A percentile compares a stretch with the other conserved stretches of the same genome.
phyloP scores from a whole-genome alignment of 139 green algal genomes.

The Micractinium sp. region DNA sequence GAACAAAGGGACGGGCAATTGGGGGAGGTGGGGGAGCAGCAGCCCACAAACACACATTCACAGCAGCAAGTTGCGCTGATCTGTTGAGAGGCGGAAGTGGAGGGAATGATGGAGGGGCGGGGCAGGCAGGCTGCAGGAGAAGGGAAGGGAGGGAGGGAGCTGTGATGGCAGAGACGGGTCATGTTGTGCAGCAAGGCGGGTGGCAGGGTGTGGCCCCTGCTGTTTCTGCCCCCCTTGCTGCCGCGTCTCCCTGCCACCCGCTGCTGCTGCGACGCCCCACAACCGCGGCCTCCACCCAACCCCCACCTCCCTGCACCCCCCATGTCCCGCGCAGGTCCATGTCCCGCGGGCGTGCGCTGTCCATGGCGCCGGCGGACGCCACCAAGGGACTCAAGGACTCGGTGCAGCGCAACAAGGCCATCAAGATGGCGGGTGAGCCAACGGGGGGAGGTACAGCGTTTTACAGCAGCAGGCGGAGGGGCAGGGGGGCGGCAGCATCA shows the following conservation, averaged over 20 bases:
- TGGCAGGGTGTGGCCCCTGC: neutral
- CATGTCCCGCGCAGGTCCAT: conserved; percentile 65
- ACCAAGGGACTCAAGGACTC: conserved; percentile 83
- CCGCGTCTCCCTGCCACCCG: neutral
- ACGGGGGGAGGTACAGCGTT: neutral
- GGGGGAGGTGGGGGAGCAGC: neutral
- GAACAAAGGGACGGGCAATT: neutral
- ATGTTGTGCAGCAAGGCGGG: too few relatives aligned
- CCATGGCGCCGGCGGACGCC: conserved; percentile 55
- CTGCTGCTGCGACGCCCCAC: neutral
- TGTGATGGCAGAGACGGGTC: too few relatives aligned
- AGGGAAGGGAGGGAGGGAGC: too few relatives aligned
- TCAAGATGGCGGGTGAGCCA: conserved; percentile 78
- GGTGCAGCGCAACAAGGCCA: conserved; percentile 80
- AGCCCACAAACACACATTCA: neutral
- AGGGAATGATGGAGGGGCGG: neutral
- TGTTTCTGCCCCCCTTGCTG: neutral
- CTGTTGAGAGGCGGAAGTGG: neutral
- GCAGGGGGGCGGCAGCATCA: neutral
- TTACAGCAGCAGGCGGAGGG: neutral
- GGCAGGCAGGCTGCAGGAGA: neutral
- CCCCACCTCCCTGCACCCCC: neutral
- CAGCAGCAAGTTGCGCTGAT: neutral
- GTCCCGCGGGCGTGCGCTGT: conserved; percentile 78
- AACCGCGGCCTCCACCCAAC: neutral